Evolutionary conservation across 2,329 filamentous ascomycete species (phyloP).

Genomic region (Epichloe festucae): DNA sequence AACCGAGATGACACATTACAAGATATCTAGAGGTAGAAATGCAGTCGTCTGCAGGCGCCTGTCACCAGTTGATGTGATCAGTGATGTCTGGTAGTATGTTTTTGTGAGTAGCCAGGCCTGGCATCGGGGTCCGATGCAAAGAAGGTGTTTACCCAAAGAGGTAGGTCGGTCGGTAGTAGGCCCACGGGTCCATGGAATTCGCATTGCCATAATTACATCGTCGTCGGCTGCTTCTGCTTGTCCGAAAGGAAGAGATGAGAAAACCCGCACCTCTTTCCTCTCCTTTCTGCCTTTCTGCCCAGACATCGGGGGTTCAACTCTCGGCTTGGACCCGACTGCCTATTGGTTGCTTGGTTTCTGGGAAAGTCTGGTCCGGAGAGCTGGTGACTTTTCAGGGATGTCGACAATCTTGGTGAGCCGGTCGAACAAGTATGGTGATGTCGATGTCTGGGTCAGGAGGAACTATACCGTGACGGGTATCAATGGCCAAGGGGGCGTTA

Average conservation of each 20-base stretch:
- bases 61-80: neutral
- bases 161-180: too few species aligned
- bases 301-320: too few species aligned
- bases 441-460: slow-evolving; percentile 33
- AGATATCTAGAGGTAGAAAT: neutral
- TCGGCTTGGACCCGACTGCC: slow-evolving; percentile 38
- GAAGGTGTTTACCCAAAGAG: too few species aligned
- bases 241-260: too few species aligned
- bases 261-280: too few species aligned
- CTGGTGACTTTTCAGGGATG: slow-evolving; percentile 46
- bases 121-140: too few species aligned
- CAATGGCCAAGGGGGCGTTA: slow-evolving; percentile 52
- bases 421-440: slow-evolving; percentile 44
- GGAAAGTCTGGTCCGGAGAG: slow-evolving; percentile 54
- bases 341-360: slow-evolving; percentile 59
- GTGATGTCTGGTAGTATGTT: too few species aligned
- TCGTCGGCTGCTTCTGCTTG: too few species aligned
- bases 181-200: too few species aligned
- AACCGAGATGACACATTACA: neutral
- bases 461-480: slow-evolving; percentile 49
- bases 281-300: too few species aligned
- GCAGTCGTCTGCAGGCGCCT: neutral
- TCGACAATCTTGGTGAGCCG: slow-evolving; percentile 41
- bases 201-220: too few species aligned
- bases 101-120: too few species aligned